Evolutionary conservation across 2,329 filamentous ascomycete genomes (phyloP).

Genomic region (Exophiala mesophila): DNA sequence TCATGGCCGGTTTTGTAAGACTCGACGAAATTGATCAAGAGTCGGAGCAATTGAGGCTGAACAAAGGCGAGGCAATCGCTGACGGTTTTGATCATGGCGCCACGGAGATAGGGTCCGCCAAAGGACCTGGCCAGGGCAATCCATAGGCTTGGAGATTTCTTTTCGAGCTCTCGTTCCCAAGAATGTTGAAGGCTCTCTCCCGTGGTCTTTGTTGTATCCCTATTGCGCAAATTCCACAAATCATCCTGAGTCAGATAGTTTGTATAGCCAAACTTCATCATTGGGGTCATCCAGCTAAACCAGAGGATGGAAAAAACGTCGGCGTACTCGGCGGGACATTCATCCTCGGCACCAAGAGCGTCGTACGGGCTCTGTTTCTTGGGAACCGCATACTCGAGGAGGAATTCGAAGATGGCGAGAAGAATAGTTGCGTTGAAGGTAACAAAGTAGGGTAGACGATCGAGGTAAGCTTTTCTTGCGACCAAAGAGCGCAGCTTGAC

Average conservation of each 20-base stretch:
- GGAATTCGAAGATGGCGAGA: slow-evolving; percentile 65
- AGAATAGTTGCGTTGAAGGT: slow-evolving; percentile 68
- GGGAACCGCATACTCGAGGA: slow-evolving; percentile 81
- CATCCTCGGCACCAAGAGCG: slow-evolving; percentile 62
- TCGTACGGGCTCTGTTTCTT: slow-evolving; percentile 68
- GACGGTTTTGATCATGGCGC: slow-evolving; percentile 78
- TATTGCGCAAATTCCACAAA: slow-evolving; percentile 81
- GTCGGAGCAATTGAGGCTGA: slow-evolving; percentile 83
- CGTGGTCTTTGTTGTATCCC: slow-evolving; percentile 73
- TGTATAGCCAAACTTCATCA: slow-evolving; percentile 94
- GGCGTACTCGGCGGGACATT: slow-evolving; percentile 78
- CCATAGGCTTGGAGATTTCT: slow-evolving; percentile 79
- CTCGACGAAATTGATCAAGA: slow-evolving; percentile 76
- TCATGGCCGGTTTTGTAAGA: slow-evolving; percentile 61
- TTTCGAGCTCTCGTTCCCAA: slow-evolving; percentile 71
- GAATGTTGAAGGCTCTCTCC: slow-evolving; percentile 64
- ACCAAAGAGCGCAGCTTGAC: slow-evolving; percentile 84
- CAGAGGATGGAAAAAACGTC: slow-evolving; percentile 90
- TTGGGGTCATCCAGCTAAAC: slow-evolving; percentile 96
- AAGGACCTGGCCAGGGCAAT: slow-evolving; percentile 77
- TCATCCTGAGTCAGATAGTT: slow-evolving; percentile 91
- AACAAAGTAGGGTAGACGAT: slow-evolving; percentile 68
- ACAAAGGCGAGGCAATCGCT: slow-evolving; percentile 83
- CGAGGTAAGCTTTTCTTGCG: slow-evolving; percentile 66
- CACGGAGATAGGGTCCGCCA: slow-evolving; percentile 75